phyloP scores from a whole-genome alignment of 176 grass and related monocot genomes.

The Metroxylon sagu region DNA sequence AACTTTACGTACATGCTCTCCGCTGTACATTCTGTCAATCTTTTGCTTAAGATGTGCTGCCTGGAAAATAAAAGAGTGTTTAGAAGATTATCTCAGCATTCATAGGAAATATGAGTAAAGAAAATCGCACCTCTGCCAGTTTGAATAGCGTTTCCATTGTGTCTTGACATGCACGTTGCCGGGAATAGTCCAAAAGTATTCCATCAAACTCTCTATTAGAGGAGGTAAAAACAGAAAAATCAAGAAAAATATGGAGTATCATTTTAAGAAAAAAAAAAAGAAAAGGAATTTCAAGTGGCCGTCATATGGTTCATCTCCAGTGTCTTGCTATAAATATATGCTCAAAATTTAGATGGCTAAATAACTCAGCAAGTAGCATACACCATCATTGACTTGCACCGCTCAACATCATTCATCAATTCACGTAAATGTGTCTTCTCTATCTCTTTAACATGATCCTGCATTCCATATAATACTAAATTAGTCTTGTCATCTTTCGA shows the following conservation, averaged over 20 bases:
- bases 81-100: no score
- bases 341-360: no score
- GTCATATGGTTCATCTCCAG: no score
- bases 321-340: no score
- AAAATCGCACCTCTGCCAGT: conserved; percentile 46
- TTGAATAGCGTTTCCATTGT: conserved; percentile 82
- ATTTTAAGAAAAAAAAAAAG: neutral
- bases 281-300: no score
- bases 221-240: neutral
- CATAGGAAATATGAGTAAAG: neutral
- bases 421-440: conserved; percentile 70
- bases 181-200: conserved; percentile 63
- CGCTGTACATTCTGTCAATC: conserved; percentile 77
- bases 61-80: conserved; percentile 15
- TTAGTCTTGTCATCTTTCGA: no score
- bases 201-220: conserved; percentile 55
- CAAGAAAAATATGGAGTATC: conserved; percentile 6
- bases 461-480: conserved; percentile 11
- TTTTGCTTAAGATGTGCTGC: conserved; percentile 76
- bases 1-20: conserved; percentile 38
- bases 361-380: conserved; percentile 26
- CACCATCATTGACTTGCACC: conserved; percentile 83
- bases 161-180: conserved; percentile 45
- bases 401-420: conserved; percentile 70
- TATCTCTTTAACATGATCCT: conserved; percentile 59